These are phyloP conservation scores for Fraxinus quadrangulata DNA, from an alignment of 257 asterid species.

Conservation along the genomic window DNA sequence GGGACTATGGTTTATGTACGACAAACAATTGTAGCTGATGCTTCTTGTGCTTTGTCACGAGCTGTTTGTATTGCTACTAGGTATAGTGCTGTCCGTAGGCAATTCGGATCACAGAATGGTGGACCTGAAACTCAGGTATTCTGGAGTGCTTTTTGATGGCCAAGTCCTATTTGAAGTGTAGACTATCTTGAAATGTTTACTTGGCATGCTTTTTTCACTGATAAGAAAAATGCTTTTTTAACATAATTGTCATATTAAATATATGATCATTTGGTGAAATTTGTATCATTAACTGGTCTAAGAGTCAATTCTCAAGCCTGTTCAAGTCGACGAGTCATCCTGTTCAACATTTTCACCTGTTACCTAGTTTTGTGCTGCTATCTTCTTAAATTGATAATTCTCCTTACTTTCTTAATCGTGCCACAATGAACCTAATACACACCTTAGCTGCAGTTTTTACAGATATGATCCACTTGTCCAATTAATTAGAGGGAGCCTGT, in stretches of 20 bases:
- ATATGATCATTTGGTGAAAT: constrained; percentile 5
- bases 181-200: constrained; percentile 12
- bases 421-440: not conserved
- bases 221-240: not conserved
- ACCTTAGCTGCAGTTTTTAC: not conserved
- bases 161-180: not conserved
- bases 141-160: not conserved
- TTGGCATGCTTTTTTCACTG: constrained; percentile 8
- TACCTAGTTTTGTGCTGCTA: too few species aligned
- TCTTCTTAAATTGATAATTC: not conserved
- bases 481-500: not conserved
- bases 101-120: constrained; percentile 88
- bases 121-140: constrained; percentile 95
- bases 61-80: constrained; percentile 98
- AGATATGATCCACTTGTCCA: not conserved
- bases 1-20: constrained; percentile 98
- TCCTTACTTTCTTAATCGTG: not conserved
- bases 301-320: constrained; percentile 17
- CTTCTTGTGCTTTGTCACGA: constrained; percentile 84
- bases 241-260: not conserved
- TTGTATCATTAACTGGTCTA: constrained; percentile 15
- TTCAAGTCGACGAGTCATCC: constrained; percentile 7
- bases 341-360: not conserved
- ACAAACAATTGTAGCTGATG: constrained; percentile 85
- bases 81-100: constrained; percentile 96